These are phyloP conservation scores for Kwoniella heveanensis DNA, from an alignment of 768 basidiomycete genomes.

Conservation along the genomic window DNA sequence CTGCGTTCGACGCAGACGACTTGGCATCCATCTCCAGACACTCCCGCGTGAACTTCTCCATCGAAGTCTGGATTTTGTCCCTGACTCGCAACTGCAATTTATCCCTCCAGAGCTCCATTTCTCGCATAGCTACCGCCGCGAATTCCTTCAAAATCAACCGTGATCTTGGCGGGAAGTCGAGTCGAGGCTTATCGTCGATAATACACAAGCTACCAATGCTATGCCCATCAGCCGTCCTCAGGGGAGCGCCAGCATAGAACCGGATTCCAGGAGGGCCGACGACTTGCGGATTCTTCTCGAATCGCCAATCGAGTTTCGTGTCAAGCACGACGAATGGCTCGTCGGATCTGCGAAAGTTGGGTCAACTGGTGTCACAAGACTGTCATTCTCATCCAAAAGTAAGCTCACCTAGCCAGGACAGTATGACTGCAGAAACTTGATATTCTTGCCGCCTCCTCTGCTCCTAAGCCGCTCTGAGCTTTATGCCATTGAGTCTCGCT, in stretches of 20 bases:
- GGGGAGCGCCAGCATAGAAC: constrained; percentile 89
- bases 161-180: constrained; percentile 84
- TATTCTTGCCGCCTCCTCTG: constrained; percentile 61
- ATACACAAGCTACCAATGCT: constrained; percentile 84
- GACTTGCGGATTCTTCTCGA: constrained; percentile 77
- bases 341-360: constrained; percentile 57
- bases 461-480: constrained; percentile 67
- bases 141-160: constrained; percentile 93
- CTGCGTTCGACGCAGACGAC: constrained; percentile 56
- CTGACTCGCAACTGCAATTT: constrained; percentile 90
- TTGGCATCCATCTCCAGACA: constrained; percentile 85
- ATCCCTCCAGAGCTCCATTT: constrained; percentile 93
- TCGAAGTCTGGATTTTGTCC: constrained; percentile 90
- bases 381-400: neutral
- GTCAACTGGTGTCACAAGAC: neutral
- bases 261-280: constrained; percentile 68
- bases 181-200: constrained; percentile 77
- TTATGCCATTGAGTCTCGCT: constrained; percentile 87
- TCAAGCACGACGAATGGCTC: constrained; percentile 88
- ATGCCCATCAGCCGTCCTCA: constrained; percentile 84
- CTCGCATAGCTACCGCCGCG: constrained; percentile 89
- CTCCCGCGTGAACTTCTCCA: constrained; percentile 95
- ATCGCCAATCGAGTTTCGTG: constrained; percentile 80
- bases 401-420: constrained; percentile 71
- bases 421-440: constrained; percentile 81